phyloP scores from a whole-genome alignment of 176 grass and related monocot species.

The Juncus effusus region DNA sequence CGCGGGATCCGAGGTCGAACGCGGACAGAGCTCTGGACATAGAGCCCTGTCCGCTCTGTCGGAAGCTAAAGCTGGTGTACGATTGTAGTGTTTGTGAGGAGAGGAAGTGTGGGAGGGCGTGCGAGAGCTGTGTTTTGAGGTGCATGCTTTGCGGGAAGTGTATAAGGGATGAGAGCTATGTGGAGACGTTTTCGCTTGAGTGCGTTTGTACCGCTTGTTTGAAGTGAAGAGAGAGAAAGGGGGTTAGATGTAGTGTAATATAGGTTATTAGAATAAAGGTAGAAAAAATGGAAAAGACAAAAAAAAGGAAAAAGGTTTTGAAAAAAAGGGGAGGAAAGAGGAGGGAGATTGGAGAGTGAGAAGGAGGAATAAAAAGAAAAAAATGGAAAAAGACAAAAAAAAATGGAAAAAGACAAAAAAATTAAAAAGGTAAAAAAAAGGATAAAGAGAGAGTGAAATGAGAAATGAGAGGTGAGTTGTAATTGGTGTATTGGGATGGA shows the following conservation, averaged over 20 bases:
- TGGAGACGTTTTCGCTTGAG: slow-evolving; percentile 67
- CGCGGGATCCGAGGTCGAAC: slow-evolving; percentile 45
- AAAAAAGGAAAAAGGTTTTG: not conserved
- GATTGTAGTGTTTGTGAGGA: slow-evolving; percentile 56
- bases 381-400: no score
- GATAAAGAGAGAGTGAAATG: not conserved
- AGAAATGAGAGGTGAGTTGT: not conserved
- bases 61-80: slow-evolving; percentile 74
- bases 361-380: no score
- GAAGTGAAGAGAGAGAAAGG: slow-evolving; percentile 6
- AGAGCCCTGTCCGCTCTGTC: slow-evolving; percentile 64
- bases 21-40: slow-evolving; percentile 67
- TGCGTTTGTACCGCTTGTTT: slow-evolving; percentile 50
- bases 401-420: no score
- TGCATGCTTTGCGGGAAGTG: slow-evolving; percentile 75
- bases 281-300: not conserved
- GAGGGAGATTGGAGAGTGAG: no score
- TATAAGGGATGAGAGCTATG: slow-evolving; percentile 39
- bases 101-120: slow-evolving; percentile 48
- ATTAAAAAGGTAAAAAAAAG: not conserved
- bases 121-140: slow-evolving; percentile 62
- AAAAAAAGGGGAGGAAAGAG: not conserved
- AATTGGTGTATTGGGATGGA: not conserved
- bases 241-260: not conserved
- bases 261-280: not conserved